Conservation (phyloP, 2,329 filamentous ascomycete genomes). For the Pseudocercospora macadamiae region DNA sequence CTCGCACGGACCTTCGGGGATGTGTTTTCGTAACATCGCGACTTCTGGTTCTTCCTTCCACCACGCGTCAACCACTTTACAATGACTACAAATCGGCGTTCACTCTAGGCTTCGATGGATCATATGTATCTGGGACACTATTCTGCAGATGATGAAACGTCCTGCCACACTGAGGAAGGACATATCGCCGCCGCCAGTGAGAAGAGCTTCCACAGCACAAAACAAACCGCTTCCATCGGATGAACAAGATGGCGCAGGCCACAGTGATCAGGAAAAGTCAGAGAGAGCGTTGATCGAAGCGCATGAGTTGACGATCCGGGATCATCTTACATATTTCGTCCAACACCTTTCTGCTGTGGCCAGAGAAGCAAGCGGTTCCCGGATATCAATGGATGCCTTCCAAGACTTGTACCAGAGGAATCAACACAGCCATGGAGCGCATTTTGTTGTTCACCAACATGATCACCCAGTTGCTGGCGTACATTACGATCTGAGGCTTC, state of each 20-base stretch:
- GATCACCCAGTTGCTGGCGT: slow-evolving; percentile 68
- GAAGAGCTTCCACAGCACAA: slow-evolving; percentile 22
- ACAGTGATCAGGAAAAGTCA: slow-evolving; percentile 13
- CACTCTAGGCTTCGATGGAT: no score
- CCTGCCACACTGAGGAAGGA: slow-evolving; percentile 28
- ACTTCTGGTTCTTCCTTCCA: background rate
- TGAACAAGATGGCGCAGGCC: background rate
- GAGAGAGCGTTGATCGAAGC: slow-evolving; percentile 54
- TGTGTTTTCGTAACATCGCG: background rate
- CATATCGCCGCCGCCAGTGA: slow-evolving; percentile 37
- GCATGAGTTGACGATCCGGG: slow-evolving; percentile 49
- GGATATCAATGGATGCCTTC: slow-evolving; percentile 49
- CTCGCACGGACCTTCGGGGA: background rate
- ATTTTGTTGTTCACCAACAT: slow-evolving; percentile 73
- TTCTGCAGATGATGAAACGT: slow-evolving; percentile 12
- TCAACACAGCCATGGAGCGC: slow-evolving; percentile 47
- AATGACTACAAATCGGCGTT: no score
- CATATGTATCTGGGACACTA: no score
- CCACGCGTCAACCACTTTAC: no score
- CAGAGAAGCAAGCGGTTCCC: slow-evolving; percentile 32
- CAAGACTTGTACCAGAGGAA: slow-evolving; percentile 53
- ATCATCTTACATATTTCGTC: slow-evolving; percentile 55
- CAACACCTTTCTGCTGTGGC: slow-evolving; percentile 43
- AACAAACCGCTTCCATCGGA: background rate
- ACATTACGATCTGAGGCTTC: slow-evolving; percentile 66